phyloP scores from a whole-genome alignment of 2,329 filamentous ascomycete genomes.

The Aspergillus udagawae region DNA sequence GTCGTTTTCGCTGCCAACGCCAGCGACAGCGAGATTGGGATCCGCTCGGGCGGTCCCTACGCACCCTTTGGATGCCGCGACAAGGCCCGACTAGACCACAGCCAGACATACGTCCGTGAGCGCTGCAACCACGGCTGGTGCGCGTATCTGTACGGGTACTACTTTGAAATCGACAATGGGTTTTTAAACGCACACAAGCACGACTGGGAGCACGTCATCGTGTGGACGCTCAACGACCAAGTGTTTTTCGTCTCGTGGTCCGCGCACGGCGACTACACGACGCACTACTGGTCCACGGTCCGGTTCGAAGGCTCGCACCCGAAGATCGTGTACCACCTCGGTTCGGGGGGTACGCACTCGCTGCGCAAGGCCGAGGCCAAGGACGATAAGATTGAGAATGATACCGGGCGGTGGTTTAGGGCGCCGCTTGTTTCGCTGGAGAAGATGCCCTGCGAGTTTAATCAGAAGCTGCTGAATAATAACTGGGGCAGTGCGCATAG shows the following conservation, averaged over 20 bases:
- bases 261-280: no score
- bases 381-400: background rate
- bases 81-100: constrained; percentile 1
- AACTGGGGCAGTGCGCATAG: constrained; percentile 4
- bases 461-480: background rate
- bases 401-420: no score
- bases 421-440: no score
- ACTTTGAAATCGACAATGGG: constrained; percentile 3
- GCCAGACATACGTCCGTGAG: constrained; percentile 7
- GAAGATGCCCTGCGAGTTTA: no score
- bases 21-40: no score
- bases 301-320: constrained; percentile 3
- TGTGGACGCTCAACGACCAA: no score
- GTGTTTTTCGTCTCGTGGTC: no score
- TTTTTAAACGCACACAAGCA: background rate
- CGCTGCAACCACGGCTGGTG: constrained; percentile 7
- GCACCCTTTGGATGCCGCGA: constrained; percentile 1
- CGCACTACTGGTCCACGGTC: background rate
- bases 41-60: background rate
- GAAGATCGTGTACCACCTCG: constrained; percentile 6
- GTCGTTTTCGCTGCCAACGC: no score
- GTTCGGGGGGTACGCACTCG: constrained; percentile 3
- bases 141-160: constrained; percentile 7
- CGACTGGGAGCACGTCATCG: no score
- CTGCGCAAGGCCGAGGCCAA: constrained; percentile 4